Base-by-base conservation (phyloP, 148 eudicot species). In the Chenopodium formosanum region DNA sequence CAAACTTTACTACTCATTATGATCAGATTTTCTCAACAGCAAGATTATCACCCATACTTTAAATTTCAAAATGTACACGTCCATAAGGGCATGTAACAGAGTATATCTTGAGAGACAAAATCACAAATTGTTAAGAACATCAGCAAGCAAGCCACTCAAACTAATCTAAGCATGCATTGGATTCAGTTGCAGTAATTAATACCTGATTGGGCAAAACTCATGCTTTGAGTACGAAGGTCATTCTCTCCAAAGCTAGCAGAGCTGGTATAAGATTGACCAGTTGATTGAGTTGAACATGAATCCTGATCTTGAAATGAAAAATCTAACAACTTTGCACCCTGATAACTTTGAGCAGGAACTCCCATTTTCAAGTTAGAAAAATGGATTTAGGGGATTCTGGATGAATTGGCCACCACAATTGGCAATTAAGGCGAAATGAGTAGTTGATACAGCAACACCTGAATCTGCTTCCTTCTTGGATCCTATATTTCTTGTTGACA, bases 211-310 rank as follows among this genome's bases (percentile, higher is more conserved):
- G 78, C 34, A 53, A 83, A 79, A 65, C 80, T 69, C 82, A 79
- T 80, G 75, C 77, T 82, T 76, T 70, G 81, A 80, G 84, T 76
- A 82, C 78, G 80, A 64, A 48, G 83, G 66, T 83, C 84, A 80
- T 75, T 87, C 71, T 87, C 92, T 72, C 83, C 89, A 68, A 70
- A 73, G 73, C 81, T 80, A 79, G 81, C 85, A 40, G 70, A 83
- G 80, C 84, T 90, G 66, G 83, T 29, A 70, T 83, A 90, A 20
- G 93, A 92, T 84, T 90, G 89, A 62, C 89, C 85, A 63, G 93
- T 89, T 48, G 95, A 90, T 82, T 90, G 95, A 82, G 93, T 88
- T 63, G 95, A 89, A 65, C 89, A 92, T 32, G 92, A 87, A 77
- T 92, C 95, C 72, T 88, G 92, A 46, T 92, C 93, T 87, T 88